Evolutionary conservation across 495 filamentous ascomycete species (phyloP).

Genomic region (Hyphodiscus hymeniophilus): DNA sequence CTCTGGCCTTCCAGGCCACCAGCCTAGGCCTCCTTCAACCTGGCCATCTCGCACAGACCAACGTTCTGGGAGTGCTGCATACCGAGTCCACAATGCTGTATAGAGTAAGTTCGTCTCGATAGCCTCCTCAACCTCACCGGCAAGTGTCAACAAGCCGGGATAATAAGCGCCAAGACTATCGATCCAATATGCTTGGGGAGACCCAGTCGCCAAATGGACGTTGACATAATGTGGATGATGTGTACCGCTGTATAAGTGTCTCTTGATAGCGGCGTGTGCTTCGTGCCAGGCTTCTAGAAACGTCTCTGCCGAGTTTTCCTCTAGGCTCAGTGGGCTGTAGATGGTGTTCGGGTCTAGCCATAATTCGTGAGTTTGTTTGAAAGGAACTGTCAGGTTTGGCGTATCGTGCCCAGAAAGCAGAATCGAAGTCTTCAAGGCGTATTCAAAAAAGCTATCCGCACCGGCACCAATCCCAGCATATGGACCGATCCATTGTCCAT

Average conservation of each 20-base stretch:
- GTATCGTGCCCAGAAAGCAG: constrained; percentile 64
- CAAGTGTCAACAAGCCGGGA: constrained; percentile 78
- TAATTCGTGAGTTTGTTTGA: constrained; percentile 16
- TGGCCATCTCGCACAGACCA: constrained; percentile 84
- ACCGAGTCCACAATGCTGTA: constrained; percentile 89
- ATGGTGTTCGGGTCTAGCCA: constrained; percentile 47
- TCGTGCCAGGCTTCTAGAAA: constrained; percentile 83
- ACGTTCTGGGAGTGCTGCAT: constrained; percentile 83
- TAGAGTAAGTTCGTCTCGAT: constrained; percentile 81
- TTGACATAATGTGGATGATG: constrained; percentile 87
- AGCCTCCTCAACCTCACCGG: constrained; percentile 85
- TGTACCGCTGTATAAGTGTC: constrained; percentile 67
- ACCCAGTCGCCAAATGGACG: constrained; percentile 78
- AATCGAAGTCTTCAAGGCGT: constrained; percentile 89
- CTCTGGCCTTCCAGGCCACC: constrained; percentile 93
- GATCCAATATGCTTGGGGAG: constrained; percentile 76
- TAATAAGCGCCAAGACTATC: constrained; percentile 95
- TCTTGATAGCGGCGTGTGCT: constrained; percentile 75
- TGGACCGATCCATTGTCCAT: constrained; percentile 78
- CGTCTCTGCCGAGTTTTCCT: constrained; percentile 61
- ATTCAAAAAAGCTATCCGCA: constrained; percentile 97
- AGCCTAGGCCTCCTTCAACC: constrained; percentile 78
- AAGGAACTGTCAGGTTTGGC: constrained; percentile 34
- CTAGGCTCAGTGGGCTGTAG: constrained; percentile 50
- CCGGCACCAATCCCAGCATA: constrained; percentile 91